phyloP scores from a whole-genome alignment of 306 rosid species.

The Castanea mollissima region DNA sequence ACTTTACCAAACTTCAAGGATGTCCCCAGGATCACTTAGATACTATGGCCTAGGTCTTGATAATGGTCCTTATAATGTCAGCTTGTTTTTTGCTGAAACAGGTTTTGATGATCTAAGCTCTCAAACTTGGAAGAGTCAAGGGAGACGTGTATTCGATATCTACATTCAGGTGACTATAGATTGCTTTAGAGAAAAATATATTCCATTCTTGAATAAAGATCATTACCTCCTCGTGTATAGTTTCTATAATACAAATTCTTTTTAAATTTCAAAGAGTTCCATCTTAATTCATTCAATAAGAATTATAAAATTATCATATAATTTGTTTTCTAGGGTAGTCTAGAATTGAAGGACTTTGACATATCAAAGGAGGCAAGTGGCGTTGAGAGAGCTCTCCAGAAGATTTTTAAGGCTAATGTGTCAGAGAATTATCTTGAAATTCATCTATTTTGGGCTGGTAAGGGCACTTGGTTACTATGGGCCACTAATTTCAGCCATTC shows the following conservation, averaged over 20 bases:
- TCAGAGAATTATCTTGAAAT: slow-evolving; percentile 61
- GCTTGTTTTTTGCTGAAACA: slow-evolving; percentile 66
- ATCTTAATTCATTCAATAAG: no score
- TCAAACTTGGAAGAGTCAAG: slow-evolving; percentile 57
- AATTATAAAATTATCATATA: no score
- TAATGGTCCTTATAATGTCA: slow-evolving; percentile 61
- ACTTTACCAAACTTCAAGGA: slow-evolving; percentile 61
- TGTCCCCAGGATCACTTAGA: slow-evolving; percentile 73
- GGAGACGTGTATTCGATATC: slow-evolving; percentile 67
- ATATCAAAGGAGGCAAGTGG: slow-evolving; percentile 63
- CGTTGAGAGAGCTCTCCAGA: slow-evolving; percentile 2
- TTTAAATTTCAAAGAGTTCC: no score
- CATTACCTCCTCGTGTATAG: no score
- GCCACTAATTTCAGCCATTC: slow-evolving; percentile 69
- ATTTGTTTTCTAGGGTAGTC: slow-evolving; percentile 42
- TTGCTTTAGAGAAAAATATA: background rate
- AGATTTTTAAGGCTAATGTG: slow-evolving; percentile 37
- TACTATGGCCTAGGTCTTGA: slow-evolving; percentile 77
- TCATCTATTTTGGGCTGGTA: slow-evolving; percentile 87
- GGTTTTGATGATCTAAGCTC: slow-evolving; percentile 28
- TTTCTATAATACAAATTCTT: no score
- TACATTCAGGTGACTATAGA: slow-evolving; percentile 57
- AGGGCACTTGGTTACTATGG: slow-evolving; percentile 80
- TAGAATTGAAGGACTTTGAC: slow-evolving; percentile 56
- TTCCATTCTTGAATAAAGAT: no score